phyloP scores from a whole-genome alignment of 345 rosid species.

The Acer campestre region DNA sequence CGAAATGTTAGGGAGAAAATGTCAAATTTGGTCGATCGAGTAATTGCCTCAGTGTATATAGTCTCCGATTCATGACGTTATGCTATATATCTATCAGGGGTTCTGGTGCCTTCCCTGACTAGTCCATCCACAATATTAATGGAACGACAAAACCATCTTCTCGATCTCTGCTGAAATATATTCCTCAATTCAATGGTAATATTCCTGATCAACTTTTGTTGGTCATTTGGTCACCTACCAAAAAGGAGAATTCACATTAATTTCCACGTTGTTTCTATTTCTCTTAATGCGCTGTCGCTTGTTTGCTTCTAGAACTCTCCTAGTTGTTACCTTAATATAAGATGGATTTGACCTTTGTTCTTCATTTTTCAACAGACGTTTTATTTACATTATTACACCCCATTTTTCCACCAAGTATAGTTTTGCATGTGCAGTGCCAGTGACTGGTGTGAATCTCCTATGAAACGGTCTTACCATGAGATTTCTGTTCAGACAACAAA shows the following conservation, averaged over 20 bases:
- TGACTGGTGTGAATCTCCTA: not conserved
- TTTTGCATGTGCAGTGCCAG: not conserved
- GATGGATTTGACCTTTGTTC: slow-evolving; percentile 17
- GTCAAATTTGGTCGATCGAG: too few species aligned
- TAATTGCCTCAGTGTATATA: not conserved
- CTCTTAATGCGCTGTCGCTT: not conserved
- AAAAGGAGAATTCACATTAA: not conserved
- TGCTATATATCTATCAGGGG: not conserved
- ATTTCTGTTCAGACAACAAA: too few species aligned
- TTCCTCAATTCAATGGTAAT: not conserved
- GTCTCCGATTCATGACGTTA: not conserved
- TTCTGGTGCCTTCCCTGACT: slow-evolving; percentile 10
- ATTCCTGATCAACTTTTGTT: slow-evolving; percentile 13
- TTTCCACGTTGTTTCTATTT: slow-evolving; percentile 8
- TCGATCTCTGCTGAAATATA: not conserved
- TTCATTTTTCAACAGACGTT: slow-evolving; percentile 6
- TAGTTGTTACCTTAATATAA: not conserved
- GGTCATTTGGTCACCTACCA: slow-evolving; percentile 33
- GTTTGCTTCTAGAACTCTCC: slow-evolving; percentile 22
- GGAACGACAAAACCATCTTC: not conserved
- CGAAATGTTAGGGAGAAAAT: too few species aligned
- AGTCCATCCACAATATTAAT: not conserved
- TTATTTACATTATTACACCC: not conserved
- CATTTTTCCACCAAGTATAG: not conserved
- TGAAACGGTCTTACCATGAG: too few species aligned